phyloP scores from a whole-genome alignment of 2,329 filamentous ascomycete species.

The Fusarium sp. region DNA sequence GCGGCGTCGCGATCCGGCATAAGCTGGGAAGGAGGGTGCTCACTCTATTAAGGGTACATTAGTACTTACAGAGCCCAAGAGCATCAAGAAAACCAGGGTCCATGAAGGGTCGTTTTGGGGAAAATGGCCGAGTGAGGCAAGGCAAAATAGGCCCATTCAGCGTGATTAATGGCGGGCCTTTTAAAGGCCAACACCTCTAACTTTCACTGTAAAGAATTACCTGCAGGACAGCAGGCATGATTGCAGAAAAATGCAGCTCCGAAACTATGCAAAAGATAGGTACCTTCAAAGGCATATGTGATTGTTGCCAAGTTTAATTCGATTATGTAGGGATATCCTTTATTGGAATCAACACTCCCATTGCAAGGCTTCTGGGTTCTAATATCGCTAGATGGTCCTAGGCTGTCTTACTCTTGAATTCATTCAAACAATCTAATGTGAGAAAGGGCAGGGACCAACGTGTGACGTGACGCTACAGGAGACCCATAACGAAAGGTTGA shows the following conservation, averaged over 20 bases:
- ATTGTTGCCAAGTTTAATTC: conserved; percentile 1
- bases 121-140: conserved; percentile 27
- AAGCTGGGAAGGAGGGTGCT: conserved; percentile 12
- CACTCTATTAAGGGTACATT: background rate
- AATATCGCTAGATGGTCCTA: conserved; percentile 25
- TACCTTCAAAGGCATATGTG: background rate
- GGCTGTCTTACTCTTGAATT: conserved; percentile 17
- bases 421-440: conserved; percentile 11
- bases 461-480: conserved; percentile 13
- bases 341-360: background rate
- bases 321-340: conserved; percentile 9
- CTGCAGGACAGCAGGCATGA: background rate
- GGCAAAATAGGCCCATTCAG: background rate
- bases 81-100: conserved; percentile 31
- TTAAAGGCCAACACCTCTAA: background rate
- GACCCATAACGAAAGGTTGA: background rate
- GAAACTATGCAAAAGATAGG: background rate
- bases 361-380: background rate
- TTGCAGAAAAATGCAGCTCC: background rate
- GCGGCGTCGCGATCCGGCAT: conserved; percentile 31
- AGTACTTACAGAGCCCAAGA: background rate
- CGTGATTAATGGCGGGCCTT: background rate
- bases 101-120: conserved; percentile 21
- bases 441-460: conserved; percentile 13
- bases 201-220: background rate